Conservation (phyloP, 192 early-diverging fungal species). For the Entrophospora sp. region DNA sequence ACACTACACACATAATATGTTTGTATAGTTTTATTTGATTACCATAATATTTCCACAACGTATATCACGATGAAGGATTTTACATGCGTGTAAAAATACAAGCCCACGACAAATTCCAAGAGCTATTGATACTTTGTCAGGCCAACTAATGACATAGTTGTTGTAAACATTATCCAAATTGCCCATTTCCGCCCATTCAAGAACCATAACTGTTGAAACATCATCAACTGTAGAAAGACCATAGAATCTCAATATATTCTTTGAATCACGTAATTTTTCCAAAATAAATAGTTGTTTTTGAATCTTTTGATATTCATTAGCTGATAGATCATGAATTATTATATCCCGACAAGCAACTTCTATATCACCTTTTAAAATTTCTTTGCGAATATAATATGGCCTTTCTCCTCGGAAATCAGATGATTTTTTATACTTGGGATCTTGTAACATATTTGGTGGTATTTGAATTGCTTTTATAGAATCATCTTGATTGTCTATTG, state of each 20-base stretch:
- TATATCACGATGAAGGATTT: conserved; percentile 11
- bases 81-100: background rate
- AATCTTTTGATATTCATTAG: background rate
- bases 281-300: conserved; percentile 6
- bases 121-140: background rate
- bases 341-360: conserved; percentile 1
- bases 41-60: conserved; percentile 17
- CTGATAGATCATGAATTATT: background rate
- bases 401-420: background rate
- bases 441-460: background rate
- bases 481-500: background rate
- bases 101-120: conserved; percentile 14
- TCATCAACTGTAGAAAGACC: conserved; percentile 15
- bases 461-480: background rate
- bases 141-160: background rate
- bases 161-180: background rate
- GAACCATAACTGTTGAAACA: too few species aligned
- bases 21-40: background rate
- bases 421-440: background rate
- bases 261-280: background rate
- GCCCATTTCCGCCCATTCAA: conserved; percentile 18
- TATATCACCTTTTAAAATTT: background rate
- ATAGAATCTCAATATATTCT: conserved; percentile 13
- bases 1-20: background rate
- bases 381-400: background rate